phyloP scores from a whole-genome alignment of 2,329 filamentous ascomycete species.

The Diplodia sapinea region DNA sequence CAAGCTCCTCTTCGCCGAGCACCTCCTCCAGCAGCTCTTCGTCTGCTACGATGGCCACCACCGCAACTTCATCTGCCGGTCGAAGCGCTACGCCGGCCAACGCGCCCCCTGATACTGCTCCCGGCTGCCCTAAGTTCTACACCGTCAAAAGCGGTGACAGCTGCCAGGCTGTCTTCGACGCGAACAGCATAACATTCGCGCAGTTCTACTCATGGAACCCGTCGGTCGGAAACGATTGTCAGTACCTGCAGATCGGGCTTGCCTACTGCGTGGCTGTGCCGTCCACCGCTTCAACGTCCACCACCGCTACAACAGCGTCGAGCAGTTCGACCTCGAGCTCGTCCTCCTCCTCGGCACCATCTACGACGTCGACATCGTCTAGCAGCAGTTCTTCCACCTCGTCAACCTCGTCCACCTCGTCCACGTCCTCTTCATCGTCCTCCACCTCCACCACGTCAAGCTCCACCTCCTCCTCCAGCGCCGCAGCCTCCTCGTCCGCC shows the following conservation, averaged over 20 bases:
- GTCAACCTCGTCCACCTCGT: background rate
- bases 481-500: background rate
- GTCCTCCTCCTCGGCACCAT: background rate
- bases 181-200: no score
- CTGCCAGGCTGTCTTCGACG: no score
- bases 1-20: background rate
- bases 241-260: no score
- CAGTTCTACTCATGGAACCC: no score
- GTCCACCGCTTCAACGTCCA: background rate
- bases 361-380: no score
- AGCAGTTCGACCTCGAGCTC: background rate
- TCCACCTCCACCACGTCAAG: constrained; percentile 18
- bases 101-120: no score
- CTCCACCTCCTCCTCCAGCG: background rate
- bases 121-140: no score
- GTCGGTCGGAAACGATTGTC: no score
- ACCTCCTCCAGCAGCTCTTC: background rate
- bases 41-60: background rate
- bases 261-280: no score
- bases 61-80: background rate
- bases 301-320: background rate
- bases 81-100: background rate
- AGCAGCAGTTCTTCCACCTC: background rate
- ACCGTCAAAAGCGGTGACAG: no score
- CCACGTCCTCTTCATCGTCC: background rate